Base-by-base conservation (phyloP, 192 early-diverging fungal species). In the Funneliformis geosporum region DNA sequence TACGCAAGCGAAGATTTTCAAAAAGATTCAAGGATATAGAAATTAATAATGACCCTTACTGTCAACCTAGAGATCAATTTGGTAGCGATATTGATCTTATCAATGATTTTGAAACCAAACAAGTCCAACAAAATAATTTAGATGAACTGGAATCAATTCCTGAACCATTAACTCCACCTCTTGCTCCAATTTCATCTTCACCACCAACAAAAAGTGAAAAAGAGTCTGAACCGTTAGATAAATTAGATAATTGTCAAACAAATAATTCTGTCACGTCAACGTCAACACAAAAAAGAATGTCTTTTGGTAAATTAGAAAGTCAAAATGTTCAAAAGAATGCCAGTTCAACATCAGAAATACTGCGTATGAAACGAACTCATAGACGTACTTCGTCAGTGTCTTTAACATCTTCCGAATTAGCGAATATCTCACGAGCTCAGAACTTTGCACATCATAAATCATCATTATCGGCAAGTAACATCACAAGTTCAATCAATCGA, bases 301-400 rank as follows among this genome's bases (percentile, higher is more conserved):
- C 66, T 40, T 27, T 40, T 40, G 39, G 14, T 40, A 68, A 39
- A 68, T 68, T 39, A 33, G 33, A 33, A 33, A 33, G 33, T 33
- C 33, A 33, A 68, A 9, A 8, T 16, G 27, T 11, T 27, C 11
- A n/a, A 18, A 8, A 23, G 28, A 8, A 39, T 40, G 8, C 66
- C 66, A 5, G 21, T 8, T 12, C 67, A 42, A 21, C 38, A 12
- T 47, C 70, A 23, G 42, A 47, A 47, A n/a, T 44, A 47, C 44
- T 50, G 12, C 42, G 44, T 16, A 72, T 72, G 21, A 72, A 72
- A 72, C 42, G 70, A 47, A n/a, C 59, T 39, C 74, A 76, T 62
- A 76, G 28, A 43, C 33, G 74, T 25, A 61, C 74, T 23, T 76
- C 74, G 8, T 76, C 74, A 61, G 74, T 76, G 10, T 61, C 74